A percentile compares a stretch with the other conserved stretches of the same genome.
Evolutionary conservation across 768 basidiomycete species (phyloP).

Genomic region (Trametes gibbosa): DNA sequence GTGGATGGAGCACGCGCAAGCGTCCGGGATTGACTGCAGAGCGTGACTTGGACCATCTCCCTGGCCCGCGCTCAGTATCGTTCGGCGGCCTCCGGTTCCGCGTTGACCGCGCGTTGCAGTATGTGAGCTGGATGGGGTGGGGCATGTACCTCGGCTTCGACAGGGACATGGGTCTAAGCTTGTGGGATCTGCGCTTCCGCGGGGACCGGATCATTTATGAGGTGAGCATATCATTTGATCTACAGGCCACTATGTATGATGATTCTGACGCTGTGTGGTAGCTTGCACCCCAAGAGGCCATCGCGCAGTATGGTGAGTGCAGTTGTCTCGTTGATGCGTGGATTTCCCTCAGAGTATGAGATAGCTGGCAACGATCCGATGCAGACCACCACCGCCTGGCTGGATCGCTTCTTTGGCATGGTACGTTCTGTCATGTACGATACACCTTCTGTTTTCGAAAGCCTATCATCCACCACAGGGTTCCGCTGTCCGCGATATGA

Average conservation of each 20-base stretch:
- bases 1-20: constrained; percentile 46
- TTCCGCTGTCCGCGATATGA: constrained; percentile 49
- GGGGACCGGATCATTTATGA: constrained; percentile 63
- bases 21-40: constrained; percentile 32
- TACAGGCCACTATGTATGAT: neutral
- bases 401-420: constrained; percentile 66
- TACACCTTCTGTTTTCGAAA: neutral
- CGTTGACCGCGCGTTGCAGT: constrained; percentile 49
- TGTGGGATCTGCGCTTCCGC: constrained; percentile 59
- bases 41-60: constrained; percentile 60
- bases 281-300: constrained; percentile 61
- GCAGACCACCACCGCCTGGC: constrained; percentile 59
- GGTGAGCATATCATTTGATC: constrained; percentile 29
- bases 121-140: constrained; percentile 72
- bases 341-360: neutral
- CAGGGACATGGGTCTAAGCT: constrained; percentile 60
- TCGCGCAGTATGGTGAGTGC: constrained; percentile 53
- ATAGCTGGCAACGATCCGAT: constrained; percentile 59
- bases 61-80: constrained; percentile 61
- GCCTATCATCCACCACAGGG: constrained; percentile 34
- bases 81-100: constrained; percentile 60
- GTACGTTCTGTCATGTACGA: constrained; percentile 5
- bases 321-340: neutral
- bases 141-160: constrained; percentile 59
- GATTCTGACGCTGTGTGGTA: constrained; percentile 16